Percentiles rank a stretch among this genome's conserved stretches.
phyloP scores from a whole-genome alignment of 257 asterid species.

The Catharanthus roseus region DNA sequence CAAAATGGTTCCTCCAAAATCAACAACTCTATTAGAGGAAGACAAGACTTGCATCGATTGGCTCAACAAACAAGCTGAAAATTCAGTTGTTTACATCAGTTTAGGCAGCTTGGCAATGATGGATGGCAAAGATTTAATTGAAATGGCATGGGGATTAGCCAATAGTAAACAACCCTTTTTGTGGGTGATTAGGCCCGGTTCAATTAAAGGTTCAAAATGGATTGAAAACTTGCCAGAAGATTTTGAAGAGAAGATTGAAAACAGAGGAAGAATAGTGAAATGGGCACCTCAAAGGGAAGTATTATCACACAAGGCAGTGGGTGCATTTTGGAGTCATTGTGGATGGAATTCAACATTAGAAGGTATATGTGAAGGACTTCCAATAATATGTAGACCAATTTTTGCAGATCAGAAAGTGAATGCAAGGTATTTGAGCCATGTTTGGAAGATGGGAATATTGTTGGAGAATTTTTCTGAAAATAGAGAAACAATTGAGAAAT shows the following conservation, averaged over 20 bases:
- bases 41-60: constrained; percentile 4
- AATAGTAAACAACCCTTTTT: constrained; percentile 12
- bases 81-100: constrained; percentile 16
- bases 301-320: neutral
- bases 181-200: constrained; percentile 17
- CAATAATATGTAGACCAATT: neutral
- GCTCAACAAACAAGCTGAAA: constrained; percentile 16
- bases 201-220: neutral
- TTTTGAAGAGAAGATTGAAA: neutral
- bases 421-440: neutral
- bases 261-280: neutral
- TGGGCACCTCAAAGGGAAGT: constrained; percentile 6
- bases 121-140: constrained; percentile 3
- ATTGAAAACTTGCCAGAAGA: neutral
- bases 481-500: neutral
- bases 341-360: too few relatives aligned
- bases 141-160: constrained; percentile 19
- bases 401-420: neutral
- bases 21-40: neutral
- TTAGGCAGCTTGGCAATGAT: constrained; percentile 11
- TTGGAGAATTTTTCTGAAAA: neutral
- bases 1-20: constrained; percentile 23
- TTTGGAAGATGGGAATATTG: neutral
- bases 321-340: constrained; percentile 3
- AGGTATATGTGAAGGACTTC: neutral